Evolutionary conservation across 2,329 filamentous ascomycete genomes (phyloP).

Genomic region (Thielaviopsis euricoi): DNA sequence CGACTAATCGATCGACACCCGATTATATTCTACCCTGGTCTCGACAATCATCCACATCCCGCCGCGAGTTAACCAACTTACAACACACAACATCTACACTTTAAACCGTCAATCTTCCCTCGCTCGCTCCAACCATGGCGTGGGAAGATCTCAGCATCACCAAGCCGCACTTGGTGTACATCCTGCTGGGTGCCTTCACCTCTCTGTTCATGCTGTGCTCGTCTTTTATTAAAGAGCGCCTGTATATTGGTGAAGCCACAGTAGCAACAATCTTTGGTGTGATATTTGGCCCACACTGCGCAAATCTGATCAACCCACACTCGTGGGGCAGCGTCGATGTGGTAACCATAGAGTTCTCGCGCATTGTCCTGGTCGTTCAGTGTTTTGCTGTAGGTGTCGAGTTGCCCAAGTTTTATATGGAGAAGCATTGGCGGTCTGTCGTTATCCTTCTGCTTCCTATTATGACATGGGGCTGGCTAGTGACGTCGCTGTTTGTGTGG

Average conservation of each 20-base stretch:
- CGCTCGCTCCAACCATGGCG: conserved; percentile 34
- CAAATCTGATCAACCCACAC: conserved; percentile 59
- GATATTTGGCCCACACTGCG: conserved; percentile 75
- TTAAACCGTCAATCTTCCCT: not conserved
- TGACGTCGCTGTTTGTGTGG: conserved; percentile 89
- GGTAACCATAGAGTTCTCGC: conserved; percentile 76
- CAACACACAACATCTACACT: too few relatives aligned
- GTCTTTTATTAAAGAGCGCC: conserved; percentile 90
- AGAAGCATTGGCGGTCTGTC: conserved; percentile 90
- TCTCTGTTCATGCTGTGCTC: conserved; percentile 97
- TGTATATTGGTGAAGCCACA: conserved; percentile 97
- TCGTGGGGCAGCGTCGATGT: conserved; percentile 74
- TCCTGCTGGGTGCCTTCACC: conserved; percentile 95
- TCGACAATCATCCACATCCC: not conserved
- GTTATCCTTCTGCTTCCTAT: conserved; percentile 76
- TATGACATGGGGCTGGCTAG: conserved; percentile 92
- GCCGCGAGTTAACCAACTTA: too few relatives aligned
- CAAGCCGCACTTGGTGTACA: conserved; percentile 92
- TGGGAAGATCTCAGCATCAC: conserved; percentile 76
- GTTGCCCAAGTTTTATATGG: conserved; percentile 90
- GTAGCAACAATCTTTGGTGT: conserved; percentile 78
- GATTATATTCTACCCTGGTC: not conserved
- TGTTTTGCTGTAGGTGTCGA: conserved; percentile 87
- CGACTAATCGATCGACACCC: too few relatives aligned
- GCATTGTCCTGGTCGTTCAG: conserved; percentile 79